Evolutionary conservation across 768 basidiomycete species (phyloP), one percentile per base, ranked within the genome.

Genomic region (Lyophyllum shimeji): DNA sequence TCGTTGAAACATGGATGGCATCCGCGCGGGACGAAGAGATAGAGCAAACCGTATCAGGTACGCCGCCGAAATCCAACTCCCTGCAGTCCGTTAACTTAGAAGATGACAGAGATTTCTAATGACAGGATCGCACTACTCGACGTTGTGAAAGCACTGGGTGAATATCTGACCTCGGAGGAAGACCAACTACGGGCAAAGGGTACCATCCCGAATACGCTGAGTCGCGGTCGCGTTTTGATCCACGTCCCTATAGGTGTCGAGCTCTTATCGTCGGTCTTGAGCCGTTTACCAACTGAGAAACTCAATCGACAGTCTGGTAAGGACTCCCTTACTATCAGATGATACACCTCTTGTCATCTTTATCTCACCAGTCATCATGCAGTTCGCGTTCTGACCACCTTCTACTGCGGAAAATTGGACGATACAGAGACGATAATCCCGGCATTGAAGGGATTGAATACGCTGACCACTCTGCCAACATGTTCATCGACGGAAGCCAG

Each of bases 111-210:
- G 62, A 76, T 81, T 58, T 80, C 83, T 13, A 74, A 75, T 57
- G 85, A 84, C 18, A 69, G 76, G 20, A 70, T 82, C 8, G 81
- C 85, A 18, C 74, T 97, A 13, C 74, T 95, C 4, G 81, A 87
- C 58, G 73, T 98, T 20, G 92, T 98, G 33, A 94, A 92, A 66
- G 85, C 86, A 23, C 80, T 97, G 0, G 93, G 93, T 40, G 88
- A 91, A 61, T 94, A 90, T 65, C 76, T 99, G 13, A 95, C 92
- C 0, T 86, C 92, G 1, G 91, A 95, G 55, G 90, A 96, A 52
- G 90, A 88, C 62, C 75, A 78, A 3, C 70, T 89, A 11, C 81
- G 96, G 25, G 82, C 83, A 8, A 93, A 93, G 77, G 96, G 96
- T 93, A 66, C 50, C 56, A 45, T 60, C 12, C 33, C 63, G 39